Percentiles rank a stretch among this genome's conserved stretches.
These are phyloP conservation scores for Puccinia sorghi DNA, from an alignment of 1,284 basidiomycete genomes.

Conservation along the genomic window DNA sequence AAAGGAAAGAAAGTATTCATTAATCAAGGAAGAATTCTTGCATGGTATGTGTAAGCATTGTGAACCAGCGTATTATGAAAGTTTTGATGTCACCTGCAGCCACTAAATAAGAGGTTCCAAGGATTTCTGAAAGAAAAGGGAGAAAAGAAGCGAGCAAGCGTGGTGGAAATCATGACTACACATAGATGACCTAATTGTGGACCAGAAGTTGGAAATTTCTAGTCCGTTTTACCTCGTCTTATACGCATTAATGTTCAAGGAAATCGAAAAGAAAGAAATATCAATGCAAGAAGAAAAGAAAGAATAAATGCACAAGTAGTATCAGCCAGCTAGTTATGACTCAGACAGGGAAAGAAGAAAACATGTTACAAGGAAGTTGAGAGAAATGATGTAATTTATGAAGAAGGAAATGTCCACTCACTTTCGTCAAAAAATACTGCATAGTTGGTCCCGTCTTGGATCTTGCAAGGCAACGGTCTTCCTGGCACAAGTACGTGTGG, in stretches of 20 bases:
- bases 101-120: no score
- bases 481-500: conserved; percentile 1
- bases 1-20: no score
- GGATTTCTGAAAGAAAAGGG: no score
- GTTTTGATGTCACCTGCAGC: no score
- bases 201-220: conserved; percentile 10
- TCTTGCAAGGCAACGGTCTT: conserved; percentile 5
- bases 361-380: background rate
- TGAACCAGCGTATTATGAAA: no score
- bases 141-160: no score
- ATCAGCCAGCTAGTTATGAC: no score
- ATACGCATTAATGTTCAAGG: background rate
- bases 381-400: background rate
- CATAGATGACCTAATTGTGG: background rate
- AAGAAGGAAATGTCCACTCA: background rate
- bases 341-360: background rate
- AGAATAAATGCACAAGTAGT: no score
- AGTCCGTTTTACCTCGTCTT: background rate
- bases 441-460: conserved; percentile 11
- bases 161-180: no score
- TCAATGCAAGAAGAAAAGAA: background rate
- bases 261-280: background rate
- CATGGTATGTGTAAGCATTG: no score
- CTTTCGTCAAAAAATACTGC: background rate
- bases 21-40: no score